phyloP scores from a whole-genome alignment of 2,329 filamentous ascomycete species.

The Calonectria ilicicola region DNA sequence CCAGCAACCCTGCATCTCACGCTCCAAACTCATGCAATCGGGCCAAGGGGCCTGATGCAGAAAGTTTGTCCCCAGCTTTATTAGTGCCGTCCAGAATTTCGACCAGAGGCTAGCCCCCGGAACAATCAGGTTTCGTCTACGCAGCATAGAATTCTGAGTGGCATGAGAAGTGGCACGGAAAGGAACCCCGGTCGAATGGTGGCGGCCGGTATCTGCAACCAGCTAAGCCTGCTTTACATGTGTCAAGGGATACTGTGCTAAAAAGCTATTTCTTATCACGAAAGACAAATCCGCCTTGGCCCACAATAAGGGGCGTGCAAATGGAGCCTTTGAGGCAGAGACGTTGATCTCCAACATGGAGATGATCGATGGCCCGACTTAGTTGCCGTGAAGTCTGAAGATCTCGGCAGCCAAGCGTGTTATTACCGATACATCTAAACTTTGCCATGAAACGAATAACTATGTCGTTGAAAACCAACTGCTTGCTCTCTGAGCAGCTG shows the following conservation, averaged over 20 bases:
- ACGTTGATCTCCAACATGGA: neutral
- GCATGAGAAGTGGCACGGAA: constrained; percentile 13
- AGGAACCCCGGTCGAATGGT: constrained; percentile 11
- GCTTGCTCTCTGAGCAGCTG: neutral
- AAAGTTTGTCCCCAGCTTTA: constrained; percentile 2
- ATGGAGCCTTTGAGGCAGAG: neutral
- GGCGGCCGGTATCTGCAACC: neutral
- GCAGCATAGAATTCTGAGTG: neutral
- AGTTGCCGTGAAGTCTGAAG: neutral
- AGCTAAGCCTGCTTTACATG: neutral
- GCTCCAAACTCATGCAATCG: neutral
- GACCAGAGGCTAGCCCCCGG: neutral
- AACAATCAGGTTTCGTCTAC: neutral
- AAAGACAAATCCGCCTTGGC: neutral
- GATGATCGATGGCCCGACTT: neutral
- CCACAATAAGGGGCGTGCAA: neutral
- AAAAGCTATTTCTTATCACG: neutral
- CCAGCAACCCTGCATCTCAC: constrained; percentile 3
- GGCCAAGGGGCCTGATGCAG: neutral
- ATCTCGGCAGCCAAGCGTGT: neutral
- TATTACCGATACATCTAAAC: neutral
- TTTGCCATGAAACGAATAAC: neutral
- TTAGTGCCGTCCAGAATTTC: neutral
- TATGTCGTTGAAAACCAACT: neutral
- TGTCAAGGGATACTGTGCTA: neutral